Conservation (phyloP, 2,329 filamentous ascomycete species). For the Calonectria montana region DNA sequence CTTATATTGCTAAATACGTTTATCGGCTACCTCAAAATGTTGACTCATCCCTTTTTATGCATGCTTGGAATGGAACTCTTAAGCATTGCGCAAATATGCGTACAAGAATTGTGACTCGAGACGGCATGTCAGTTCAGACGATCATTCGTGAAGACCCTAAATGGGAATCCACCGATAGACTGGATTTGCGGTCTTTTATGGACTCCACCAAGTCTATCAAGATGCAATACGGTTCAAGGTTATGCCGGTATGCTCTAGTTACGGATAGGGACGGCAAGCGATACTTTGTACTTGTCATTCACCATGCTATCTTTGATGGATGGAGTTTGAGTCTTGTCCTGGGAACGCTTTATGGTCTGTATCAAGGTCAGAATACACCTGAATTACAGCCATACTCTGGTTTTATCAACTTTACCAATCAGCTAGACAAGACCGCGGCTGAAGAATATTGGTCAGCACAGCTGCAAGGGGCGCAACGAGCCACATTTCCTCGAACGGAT, state of each 20-base stretch:
- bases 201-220: background rate
- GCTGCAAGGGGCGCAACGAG: constrained; percentile 42
- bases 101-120: background rate
- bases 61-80: background rate
- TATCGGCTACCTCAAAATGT: background rate
- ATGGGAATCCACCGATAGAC: background rate
- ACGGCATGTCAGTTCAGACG: background rate
- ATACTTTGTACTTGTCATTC: constrained; percentile 4
- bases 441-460: background rate
- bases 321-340: constrained; percentile 5
- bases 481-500: constrained; percentile 55
- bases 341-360: background rate
- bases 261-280: background rate
- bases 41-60: background rate
- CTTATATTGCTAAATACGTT: constrained; percentile 21
- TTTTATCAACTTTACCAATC: constrained; percentile 1
- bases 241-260: constrained; percentile 5
- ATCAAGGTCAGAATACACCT: background rate
- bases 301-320: constrained; percentile 13
- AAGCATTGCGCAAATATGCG: constrained; percentile 2
- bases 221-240: constrained; percentile 5
- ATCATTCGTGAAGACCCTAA: background rate
- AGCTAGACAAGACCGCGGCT: background rate
- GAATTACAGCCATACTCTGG: constrained; percentile 3
- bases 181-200: constrained; percentile 1